These are phyloP conservation scores for Aphanomyces astaci DNA, from an alignment of 352 stramenopile species.

Conservation along the genomic window DNA sequence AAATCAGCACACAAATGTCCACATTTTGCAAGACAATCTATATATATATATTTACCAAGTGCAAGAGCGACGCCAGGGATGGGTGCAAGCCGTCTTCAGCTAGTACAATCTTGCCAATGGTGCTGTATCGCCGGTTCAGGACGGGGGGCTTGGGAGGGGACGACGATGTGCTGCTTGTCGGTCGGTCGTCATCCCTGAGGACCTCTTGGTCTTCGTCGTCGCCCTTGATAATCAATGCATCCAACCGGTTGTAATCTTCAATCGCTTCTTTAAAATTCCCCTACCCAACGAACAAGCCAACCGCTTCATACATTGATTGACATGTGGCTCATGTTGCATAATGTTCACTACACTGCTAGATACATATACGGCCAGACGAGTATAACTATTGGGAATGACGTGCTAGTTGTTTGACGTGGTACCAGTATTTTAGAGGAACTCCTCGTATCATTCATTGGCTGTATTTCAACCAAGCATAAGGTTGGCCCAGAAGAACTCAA, in stretches of 20 bases:
- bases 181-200: neutral
- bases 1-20: no score
- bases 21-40: no score
- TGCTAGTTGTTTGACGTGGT: no score
- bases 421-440: neutral
- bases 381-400: no score
- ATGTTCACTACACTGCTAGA: no score
- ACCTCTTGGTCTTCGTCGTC: neutral
- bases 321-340: no score
- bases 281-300: slow-evolving; percentile 36
- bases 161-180: neutral
- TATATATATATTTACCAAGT: no score
- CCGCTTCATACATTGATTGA: slow-evolving; percentile 22
- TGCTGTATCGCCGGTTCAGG: neutral
- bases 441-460: neutral
- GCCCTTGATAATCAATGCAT: neutral
- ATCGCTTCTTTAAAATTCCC: slow-evolving; percentile 61
- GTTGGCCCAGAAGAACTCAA: no score
- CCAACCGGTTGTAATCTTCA: slow-evolving; percentile 41
- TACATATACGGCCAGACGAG: no score
- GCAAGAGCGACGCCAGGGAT: neutral
- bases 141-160: neutral
- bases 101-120: neutral
- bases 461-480: no score
- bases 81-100: neutral